Evolutionary conservation across 2,329 filamentous ascomycete species (phyloP).

Genomic region (Malbranchea zuffiana): DNA sequence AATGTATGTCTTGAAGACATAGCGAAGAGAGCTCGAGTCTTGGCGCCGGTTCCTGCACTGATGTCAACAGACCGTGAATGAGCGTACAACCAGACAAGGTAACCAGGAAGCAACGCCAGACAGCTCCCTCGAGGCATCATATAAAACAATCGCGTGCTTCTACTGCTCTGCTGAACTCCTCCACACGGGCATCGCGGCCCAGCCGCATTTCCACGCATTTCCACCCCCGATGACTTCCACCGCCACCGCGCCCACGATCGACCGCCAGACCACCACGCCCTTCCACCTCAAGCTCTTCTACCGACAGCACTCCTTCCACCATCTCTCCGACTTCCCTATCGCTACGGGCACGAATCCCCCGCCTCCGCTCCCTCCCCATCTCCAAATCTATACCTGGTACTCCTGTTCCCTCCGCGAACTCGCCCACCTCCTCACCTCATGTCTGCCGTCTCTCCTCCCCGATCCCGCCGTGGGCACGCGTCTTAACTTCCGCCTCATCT

Average conservation of each 20-base stretch:
- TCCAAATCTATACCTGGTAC: conserved; percentile 79
- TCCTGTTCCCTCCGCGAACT: conserved; percentile 73
- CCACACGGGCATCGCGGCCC: no score
- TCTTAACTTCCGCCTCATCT: conserved; percentile 78
- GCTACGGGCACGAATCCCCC: conserved; percentile 33
- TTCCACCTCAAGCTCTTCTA: conserved; percentile 84
- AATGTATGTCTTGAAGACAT: no score
- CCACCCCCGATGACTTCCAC: conserved; percentile 9
- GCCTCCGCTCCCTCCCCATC: conserved; percentile 50
- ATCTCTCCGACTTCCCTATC: conserved; percentile 32
- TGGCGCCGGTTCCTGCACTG: no score
- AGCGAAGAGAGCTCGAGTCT: no score
- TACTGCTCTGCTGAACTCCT: no score
- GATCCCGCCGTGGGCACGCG: conserved; percentile 67
- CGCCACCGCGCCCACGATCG: conserved; percentile 37
- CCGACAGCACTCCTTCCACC: conserved; percentile 60
- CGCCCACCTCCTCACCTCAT: conserved; percentile 60
- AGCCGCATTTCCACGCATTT: no score
- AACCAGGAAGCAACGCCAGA: no score
- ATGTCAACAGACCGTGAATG: no score
- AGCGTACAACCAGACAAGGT: no score
- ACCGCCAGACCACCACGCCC: conserved; percentile 62
- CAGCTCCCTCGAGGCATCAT: no score
- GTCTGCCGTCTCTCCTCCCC: conserved; percentile 59
- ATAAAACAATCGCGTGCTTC: no score